Conservation (phyloP, 2,329 filamentous ascomycete genomes). For the Pseudopyrenochaeta lycopersici region DNA sequence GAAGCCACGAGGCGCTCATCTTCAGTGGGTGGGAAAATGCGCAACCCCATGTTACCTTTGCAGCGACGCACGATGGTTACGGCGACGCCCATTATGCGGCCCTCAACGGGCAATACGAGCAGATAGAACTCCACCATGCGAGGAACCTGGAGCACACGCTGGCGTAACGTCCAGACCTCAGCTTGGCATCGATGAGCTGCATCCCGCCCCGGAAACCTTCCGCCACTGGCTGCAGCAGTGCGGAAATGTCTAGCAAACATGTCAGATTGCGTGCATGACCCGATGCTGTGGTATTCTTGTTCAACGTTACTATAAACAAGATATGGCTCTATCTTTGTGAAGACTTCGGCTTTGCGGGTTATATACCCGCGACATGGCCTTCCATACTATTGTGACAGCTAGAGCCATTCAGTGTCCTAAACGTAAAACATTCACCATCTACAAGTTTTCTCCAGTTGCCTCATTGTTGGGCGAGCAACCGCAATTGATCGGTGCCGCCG, state of each 20-base stretch:
- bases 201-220: background rate
- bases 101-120: slow-evolving; percentile 17
- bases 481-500: background rate
- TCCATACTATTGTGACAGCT: background rate
- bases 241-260: background rate
- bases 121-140: slow-evolving; percentile 22
- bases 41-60: slow-evolving; percentile 24
- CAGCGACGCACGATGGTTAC: slow-evolving; percentile 7
- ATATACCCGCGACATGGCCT: slow-evolving; percentile 1
- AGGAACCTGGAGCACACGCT: slow-evolving; percentile 29
- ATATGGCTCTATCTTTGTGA: background rate
- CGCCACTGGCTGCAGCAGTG: slow-evolving; percentile 4
- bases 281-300: background rate
- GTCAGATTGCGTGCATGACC: background rate
- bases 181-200: slow-evolving; percentile 3
- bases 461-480: background rate
- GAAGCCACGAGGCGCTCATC: slow-evolving; percentile 30
- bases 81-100: slow-evolving; percentile 11
- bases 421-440: background rate
- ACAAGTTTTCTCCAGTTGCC: background rate
- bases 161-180: background rate
- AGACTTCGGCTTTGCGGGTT: background rate
- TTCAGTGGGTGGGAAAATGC: slow-evolving; percentile 33
- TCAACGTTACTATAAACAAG: background rate
- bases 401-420: background rate